Base-by-base conservation (phyloP, 768 basidiomycete genomes). In the Termitomyces sp. region DNA sequence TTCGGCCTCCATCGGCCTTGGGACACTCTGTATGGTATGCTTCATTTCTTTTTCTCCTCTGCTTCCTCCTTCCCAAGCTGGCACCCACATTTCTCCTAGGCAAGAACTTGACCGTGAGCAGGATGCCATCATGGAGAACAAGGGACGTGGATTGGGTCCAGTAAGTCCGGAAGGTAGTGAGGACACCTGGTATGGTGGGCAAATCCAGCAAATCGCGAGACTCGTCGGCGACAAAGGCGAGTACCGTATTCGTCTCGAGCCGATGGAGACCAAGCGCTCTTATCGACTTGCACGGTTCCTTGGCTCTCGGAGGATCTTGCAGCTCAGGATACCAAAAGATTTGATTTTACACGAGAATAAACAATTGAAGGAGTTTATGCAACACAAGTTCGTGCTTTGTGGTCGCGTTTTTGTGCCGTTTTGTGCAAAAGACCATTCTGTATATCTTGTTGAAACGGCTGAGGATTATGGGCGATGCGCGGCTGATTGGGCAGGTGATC, bases 101-200 rank as follows among this genome's bases (percentile, higher is more conserved):
- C 54, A 70, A 49, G 80, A 83, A 56, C 76, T 86, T 1, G 88
- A 90, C 64, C 79, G 86, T 0, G 90, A 92, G 61, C 83, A 90
- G 53, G 69, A 66, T 0, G 87, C 87, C 0, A 77, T 88, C 2
- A 4, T 74, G 1, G 87, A 90, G 61, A 76, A 81, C 53, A 54
- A 62, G 12, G 73, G 66, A 24, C 84, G 87, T 3, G 86, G 86
- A 2, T 68, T 90, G 0, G 89, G 89, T 0, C 73, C 86, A 2
- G 78, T 77, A 75, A 85, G 86, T 9, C 62, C 66, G 0, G 87
- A 80, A 77, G 57, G 76, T 24, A 76, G 70, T n/a, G 53, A 70
- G 0, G 66, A 79, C n/a, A n/a, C n/a, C 48, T 92, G 88, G 87
- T 83, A 85, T 52, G 88, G 88, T 0, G 89, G 90, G 2, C 77